Conservation (phyloP, 2,329 filamentous ascomycete genomes). For the Fusarium sp. region DNA sequence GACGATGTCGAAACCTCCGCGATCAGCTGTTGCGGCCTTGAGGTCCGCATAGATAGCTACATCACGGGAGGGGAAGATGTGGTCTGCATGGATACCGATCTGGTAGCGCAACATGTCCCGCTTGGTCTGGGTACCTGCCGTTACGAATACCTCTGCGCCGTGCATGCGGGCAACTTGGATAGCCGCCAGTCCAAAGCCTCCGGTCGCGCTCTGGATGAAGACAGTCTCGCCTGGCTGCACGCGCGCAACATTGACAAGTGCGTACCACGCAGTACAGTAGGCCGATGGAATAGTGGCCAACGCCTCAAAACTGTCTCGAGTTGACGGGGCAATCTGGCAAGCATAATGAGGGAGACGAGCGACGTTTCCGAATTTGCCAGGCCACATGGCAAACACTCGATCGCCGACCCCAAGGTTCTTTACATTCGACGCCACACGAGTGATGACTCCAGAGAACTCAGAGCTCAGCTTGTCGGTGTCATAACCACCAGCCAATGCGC, state of each 20-base stretch:
- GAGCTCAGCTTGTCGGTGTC: conserved; percentile 3
- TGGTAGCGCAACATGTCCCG: conserved; percentile 39
- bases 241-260: conserved; percentile 14
- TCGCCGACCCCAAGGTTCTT: not conserved
- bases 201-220: conserved; percentile 45
- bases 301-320: not conserved
- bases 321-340: conserved; percentile 2
- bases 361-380: conserved; percentile 9
- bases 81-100: conserved; percentile 47
- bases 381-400: not conserved
- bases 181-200: conserved; percentile 41
- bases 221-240: conserved; percentile 40
- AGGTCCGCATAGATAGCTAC: conserved; percentile 45
- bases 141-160: conserved; percentile 49
- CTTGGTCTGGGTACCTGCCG: conserved; percentile 50
- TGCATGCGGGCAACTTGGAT: conserved; percentile 34
- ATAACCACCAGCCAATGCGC: not conserved
- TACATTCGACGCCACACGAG: conserved; percentile 10
- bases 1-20: conserved; percentile 44
- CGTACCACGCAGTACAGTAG: not conserved
- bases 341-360: conserved; percentile 3
- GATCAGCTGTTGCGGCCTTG: conserved; percentile 21
- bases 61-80: conserved; percentile 50
- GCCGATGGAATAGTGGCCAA: not conserved
- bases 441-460: conserved; percentile 8